phyloP scores from a whole-genome alignment of 352 stramenopile species.

The Phytophthora crassamura region DNA sequence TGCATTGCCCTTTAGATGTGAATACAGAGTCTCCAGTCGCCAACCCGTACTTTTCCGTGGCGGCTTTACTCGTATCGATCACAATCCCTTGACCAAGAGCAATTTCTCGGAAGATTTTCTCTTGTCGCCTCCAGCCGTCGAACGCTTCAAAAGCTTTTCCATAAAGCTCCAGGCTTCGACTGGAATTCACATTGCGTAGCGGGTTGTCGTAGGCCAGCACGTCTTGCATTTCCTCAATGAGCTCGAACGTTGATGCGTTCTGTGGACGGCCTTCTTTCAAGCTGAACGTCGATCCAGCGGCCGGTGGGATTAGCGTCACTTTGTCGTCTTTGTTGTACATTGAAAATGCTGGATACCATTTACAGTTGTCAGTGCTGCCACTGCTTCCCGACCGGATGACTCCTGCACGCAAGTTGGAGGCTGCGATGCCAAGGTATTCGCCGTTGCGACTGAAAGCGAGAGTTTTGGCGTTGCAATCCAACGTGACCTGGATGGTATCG shows the following conservation, averaged over 20 bases:
- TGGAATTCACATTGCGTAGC: background rate
- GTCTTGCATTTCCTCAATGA: slow-evolving; percentile 41
- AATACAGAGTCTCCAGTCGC: slow-evolving; percentile 62
- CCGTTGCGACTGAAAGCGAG: slow-evolving; percentile 90
- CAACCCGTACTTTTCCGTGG: slow-evolving; percentile 49
- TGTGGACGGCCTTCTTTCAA: slow-evolving; percentile 24
- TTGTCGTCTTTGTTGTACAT: slow-evolving; percentile 94
- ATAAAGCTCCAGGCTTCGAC: slow-evolving; percentile 18
- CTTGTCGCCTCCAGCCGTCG: slow-evolving; percentile 32
- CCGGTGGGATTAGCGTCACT: slow-evolving; percentile 70
- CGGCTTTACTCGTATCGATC: slow-evolving; percentile 39
- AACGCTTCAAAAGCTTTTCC: slow-evolving; percentile 38
- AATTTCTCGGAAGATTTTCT: slow-evolving; percentile 44
- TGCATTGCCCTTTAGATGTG: slow-evolving; percentile 61
- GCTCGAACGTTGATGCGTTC: slow-evolving; percentile 47
- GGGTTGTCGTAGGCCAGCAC: slow-evolving; percentile 34
- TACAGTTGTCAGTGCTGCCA: slow-evolving; percentile 35
- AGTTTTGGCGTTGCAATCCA: slow-evolving; percentile 85
- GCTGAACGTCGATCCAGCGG: slow-evolving; percentile 9
- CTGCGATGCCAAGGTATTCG: slow-evolving; percentile 84
- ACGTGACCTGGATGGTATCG: slow-evolving; percentile 83
- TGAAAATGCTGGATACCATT: slow-evolving; percentile 90
- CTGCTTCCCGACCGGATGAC: slow-evolving; percentile 1
- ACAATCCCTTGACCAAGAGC: slow-evolving; percentile 41
- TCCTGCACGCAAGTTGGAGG: slow-evolving; percentile 63